Evolutionary conservation across 768 basidiomycete genomes (phyloP).

Genomic region (Russula abietina): DNA sequence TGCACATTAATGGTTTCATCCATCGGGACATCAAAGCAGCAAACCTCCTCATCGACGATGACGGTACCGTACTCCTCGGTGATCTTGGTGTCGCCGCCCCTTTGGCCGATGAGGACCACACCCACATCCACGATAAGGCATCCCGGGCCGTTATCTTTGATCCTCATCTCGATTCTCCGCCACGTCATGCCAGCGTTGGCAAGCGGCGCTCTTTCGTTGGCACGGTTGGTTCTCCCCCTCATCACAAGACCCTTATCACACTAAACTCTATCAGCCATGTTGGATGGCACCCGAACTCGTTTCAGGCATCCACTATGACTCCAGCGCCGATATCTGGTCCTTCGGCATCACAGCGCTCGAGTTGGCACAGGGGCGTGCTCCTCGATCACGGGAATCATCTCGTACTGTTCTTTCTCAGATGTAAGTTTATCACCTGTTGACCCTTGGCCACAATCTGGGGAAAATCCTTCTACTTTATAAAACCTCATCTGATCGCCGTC

Average conservation of each 20-base stretch:
- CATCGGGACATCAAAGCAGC: slow-evolving; percentile 93
- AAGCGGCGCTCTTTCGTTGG: slow-evolving; percentile 92
- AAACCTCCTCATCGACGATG: slow-evolving; percentile 86
- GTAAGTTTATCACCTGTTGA: slow-evolving; percentile 34
- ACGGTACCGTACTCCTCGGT: slow-evolving; percentile 83
- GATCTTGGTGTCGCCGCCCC: slow-evolving; percentile 91
- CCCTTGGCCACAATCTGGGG: neutral
- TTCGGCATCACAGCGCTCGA: slow-evolving; percentile 95
- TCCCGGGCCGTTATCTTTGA: slow-evolving; percentile 36
- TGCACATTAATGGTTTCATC: slow-evolving; percentile 88
- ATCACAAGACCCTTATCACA: neutral
- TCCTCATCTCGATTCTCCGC: neutral
- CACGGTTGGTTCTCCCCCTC: slow-evolving; percentile 47
- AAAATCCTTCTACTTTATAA: neutral
- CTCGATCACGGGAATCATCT: slow-evolving; percentile 70
- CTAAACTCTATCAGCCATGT: slow-evolving; percentile 53
- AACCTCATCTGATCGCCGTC: neutral
- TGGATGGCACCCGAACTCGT: slow-evolving; percentile 98
- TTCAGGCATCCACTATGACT: slow-evolving; percentile 75
- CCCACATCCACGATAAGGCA: slow-evolving; percentile 22
- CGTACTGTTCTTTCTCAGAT: slow-evolving; percentile 71
- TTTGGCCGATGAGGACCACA: slow-evolving; percentile 58
- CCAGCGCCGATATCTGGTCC: slow-evolving; percentile 91
- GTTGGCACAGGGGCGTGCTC: slow-evolving; percentile 80
- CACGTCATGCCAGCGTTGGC: slow-evolving; percentile 44